phyloP scores from a whole-genome alignment of 768 basidiomycete genomes.

The Vishniacozyma victoriae region DNA sequence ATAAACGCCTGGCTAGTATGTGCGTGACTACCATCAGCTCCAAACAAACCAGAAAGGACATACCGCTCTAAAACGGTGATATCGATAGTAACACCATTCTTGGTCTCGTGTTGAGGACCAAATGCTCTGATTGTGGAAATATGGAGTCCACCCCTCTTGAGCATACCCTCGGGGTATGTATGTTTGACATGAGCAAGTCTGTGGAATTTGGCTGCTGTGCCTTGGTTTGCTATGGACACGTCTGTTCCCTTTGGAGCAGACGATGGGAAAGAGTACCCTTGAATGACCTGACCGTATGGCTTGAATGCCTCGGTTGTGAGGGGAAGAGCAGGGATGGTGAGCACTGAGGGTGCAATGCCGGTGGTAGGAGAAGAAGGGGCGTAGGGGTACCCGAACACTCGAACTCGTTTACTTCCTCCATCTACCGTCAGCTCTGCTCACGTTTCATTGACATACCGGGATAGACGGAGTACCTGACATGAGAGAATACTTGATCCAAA shows the following conservation, averaged over 20 bases:
- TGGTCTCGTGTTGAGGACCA: conserved; percentile 10
- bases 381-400: conserved; percentile 62
- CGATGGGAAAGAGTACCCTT: conserved; percentile 67
- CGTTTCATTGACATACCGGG: conserved; percentile 52
- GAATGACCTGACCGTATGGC: conserved; percentile 83
- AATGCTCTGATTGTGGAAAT: conserved; percentile 22
- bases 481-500: conserved; percentile 59
- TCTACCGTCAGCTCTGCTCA: conserved; percentile 49
- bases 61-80: conserved; percentile 35
- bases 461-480: conserved; percentile 79
- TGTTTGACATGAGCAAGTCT: conserved; percentile 65
- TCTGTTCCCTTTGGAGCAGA: conserved; percentile 60
- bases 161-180: conserved; percentile 15
- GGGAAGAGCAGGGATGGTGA: conserved; percentile 52
- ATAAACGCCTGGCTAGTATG: conserved; percentile 83
- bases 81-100: conserved; percentile 19
- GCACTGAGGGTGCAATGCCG: conserved; percentile 48
- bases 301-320: conserved; percentile 80
- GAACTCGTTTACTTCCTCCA: conserved; percentile 89
- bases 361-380: conserved; percentile 1
- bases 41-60: background rate
- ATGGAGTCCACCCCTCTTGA: conserved; percentile 20
- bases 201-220: conserved; percentile 88
- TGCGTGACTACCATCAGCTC: conserved; percentile 18
- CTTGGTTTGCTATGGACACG: conserved; percentile 79